These are phyloP conservation scores for Turnera subulata DNA, from an alignment of 345 rosid genomes.

Conservation along the genomic window DNA sequence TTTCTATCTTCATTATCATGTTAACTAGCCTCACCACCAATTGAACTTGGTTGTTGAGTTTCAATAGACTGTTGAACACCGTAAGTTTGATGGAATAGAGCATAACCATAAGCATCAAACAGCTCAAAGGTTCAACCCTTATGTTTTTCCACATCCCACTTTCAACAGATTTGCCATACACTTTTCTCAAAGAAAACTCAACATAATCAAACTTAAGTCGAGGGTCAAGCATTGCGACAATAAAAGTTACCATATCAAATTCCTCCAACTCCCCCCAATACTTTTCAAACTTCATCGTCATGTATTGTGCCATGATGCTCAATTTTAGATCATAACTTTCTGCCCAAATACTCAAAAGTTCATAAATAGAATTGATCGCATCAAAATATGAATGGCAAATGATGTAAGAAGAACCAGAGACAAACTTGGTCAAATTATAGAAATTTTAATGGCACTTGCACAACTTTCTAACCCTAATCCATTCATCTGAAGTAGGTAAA, in stretches of 20 bases:
- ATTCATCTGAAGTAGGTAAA: not conserved
- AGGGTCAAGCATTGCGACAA: too few species aligned
- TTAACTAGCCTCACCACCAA: not conserved
- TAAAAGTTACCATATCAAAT: too few species aligned
- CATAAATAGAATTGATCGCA: too few species aligned
- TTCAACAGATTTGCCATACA: not conserved
- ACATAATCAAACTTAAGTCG: too few species aligned
- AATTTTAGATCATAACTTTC: not conserved
- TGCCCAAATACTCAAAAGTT: not conserved
- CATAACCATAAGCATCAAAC: too few species aligned
- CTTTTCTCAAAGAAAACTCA: not conserved
- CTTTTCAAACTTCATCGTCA: not conserved
- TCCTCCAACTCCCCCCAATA: too few species aligned
- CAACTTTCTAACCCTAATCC: not conserved
- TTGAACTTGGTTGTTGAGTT: not conserved
- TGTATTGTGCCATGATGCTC: not conserved
- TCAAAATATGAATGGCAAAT: not conserved
- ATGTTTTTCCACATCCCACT: not conserved
- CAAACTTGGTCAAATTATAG: not conserved
- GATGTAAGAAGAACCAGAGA: not conserved
- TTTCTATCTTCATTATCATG: not conserved
- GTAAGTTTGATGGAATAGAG: too few species aligned
- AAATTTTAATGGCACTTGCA: not conserved
- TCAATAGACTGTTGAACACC: not conserved
- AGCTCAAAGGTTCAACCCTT: not conserved